Base-by-base conservation (phyloP, 2,329 filamentous ascomycete genomes). In the Exophiala sp. region DNA sequence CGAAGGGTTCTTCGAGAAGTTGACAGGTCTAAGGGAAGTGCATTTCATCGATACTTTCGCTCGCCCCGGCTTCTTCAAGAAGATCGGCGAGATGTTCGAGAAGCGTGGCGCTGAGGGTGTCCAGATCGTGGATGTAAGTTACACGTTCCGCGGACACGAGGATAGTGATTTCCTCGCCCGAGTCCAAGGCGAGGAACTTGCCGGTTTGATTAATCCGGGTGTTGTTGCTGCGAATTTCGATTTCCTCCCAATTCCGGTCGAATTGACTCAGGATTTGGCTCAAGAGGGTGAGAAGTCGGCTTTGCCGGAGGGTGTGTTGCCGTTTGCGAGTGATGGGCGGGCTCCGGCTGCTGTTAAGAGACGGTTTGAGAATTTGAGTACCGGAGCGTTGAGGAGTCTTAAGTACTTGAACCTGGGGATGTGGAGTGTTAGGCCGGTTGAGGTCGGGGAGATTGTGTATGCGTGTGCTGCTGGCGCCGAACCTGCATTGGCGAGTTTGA, bases 21-120 rank as follows among this genome's bases (percentile, higher is more conserved):
- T 69, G 14, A 63, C 61, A 1, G 60, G 65, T 1, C 62, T 79
- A 18, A 57, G 67, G 7, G 74, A 74, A 11, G 42, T 78, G 46
- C 75, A 78, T 62, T 59, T 78, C n/a, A 67, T 78, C 11, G 76
- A 78, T 58, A 71, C 74, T 11, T 78, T 78, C 54, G 69, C 68
- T 2, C 66, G 69, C 36, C 66, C 69, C 4, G 68, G 69, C 10
- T 76, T 77, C 63, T 74, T 74, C 61, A 54, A 63, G 3, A 46
- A 54, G 0, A 52, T 71, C 2, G 65, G 65, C 5, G 50, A 60
- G 2, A 64, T 68, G 2, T 50, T 63, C 35, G 54, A 62, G 33
- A 29, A 54, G 5, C 50, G 61, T 3, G 46, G 36, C n/a, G 24
- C 34, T 9, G 47, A 40, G 60, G 68, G 66, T 0, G 52, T 77